Evolutionary conservation across 129 eudicot genomes (phyloP), one percentile per base, ranked within the genome.

Genomic region (Lactuca sativa): DNA sequence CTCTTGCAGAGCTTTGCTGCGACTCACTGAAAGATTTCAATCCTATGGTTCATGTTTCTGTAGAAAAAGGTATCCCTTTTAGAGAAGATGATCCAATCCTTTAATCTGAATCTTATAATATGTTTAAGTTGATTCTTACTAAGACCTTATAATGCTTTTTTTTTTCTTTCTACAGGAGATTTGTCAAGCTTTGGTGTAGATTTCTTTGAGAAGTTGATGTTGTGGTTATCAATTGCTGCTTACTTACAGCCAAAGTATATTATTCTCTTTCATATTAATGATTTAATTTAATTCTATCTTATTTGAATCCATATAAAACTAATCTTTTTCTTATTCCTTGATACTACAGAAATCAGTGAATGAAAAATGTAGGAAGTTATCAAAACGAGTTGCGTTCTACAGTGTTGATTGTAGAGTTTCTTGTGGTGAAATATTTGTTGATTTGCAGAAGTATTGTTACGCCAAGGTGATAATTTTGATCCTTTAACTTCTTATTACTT

Each of bases 391-490:
- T 74, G 93, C 99, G 25, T 95, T 95, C 71, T 95, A 90, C 60
- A 67, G 89, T 13, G 99, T 95, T 37, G 97, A 95, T 65, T 95
- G 97, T 69, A 81, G 97, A 70, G 96, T 82, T 55, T 87, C 97
- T 13, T 95, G 97, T 77, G 99, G 99, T 76, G 99, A 95, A 79
- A 85, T 95, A 70, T 95, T 90, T 85, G 97, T 86, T 66, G 99
- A 95, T 76, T 75, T 90, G 85, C 90, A 87, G 77, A 82, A 78
- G 14, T 86, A 85, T 83, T 71, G 79, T 6, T 95, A 84, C 33
- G 78, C 95, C 55, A 85, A 87, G 99, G 99, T 95, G 53, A n/a
- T n/a, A n/a, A n/a, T n/a, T n/a, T n/a, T n/a, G n/a, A n/a, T n/a
- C n/a, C 62, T 36, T 56, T 37, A 66, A 6, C 1, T 41, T 77